These are phyloP conservation scores for Podila minutissima DNA, from an alignment of 192 early-diverging fungal species.

Conservation along the genomic window DNA sequence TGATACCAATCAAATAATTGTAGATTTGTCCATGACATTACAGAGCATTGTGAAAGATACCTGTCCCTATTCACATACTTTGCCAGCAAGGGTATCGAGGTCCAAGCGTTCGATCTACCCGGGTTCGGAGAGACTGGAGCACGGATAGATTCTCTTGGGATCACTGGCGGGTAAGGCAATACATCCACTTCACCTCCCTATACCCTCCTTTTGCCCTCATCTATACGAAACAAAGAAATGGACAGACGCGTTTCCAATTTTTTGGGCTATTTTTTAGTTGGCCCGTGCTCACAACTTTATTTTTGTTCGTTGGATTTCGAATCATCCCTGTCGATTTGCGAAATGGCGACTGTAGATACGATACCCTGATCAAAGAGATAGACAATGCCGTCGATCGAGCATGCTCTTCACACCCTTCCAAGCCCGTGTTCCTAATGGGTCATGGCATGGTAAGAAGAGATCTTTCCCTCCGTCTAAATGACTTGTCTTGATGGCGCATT, in stretches of 20 bases:
- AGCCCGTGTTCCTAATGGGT: constrained; percentile 36
- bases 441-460: constrained; percentile 30
- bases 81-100: constrained; percentile 35
- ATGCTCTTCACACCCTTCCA: background rate
- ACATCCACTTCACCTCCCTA: too few relatives aligned
- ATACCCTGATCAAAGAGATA: constrained; percentile 29
- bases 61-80: constrained; percentile 27
- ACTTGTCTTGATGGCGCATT: too few relatives aligned
- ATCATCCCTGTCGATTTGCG: too few relatives aligned
- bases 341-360: constrained; percentile 14
- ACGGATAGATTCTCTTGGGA: constrained; percentile 11
- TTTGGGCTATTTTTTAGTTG: too few relatives aligned
- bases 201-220: too few relatives aligned
- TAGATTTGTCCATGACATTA: constrained; percentile 41
- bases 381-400: constrained; percentile 41
- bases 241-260: too few relatives aligned
- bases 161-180: constrained; percentile 33
- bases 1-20: too few relatives aligned
- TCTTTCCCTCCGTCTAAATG: too few relatives aligned
- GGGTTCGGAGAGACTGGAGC: constrained; percentile 45
- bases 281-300: too few relatives aligned
- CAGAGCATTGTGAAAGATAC: constrained; percentile 44
- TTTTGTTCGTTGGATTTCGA: too few relatives aligned
- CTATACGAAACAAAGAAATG: too few relatives aligned
- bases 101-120: constrained; percentile 40